Evolutionary conservation across 2,329 filamentous ascomycete genomes (phyloP).

Genomic region (Neonectria neomacrospora): DNA sequence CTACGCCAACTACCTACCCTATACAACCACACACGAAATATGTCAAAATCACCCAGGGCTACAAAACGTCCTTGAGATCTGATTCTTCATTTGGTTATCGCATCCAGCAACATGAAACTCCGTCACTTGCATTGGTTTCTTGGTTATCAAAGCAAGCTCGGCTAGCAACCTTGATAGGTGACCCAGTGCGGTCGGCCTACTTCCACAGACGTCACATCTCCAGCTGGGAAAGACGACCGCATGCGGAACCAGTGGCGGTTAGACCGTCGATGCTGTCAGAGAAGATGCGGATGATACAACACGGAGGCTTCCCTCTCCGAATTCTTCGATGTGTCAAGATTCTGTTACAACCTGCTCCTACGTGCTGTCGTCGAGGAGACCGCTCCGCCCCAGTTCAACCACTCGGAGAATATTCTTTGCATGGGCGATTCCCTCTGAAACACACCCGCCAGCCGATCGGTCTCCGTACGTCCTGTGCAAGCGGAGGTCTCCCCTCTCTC

Average conservation of each 20-base stretch:
- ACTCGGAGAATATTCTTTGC: constrained; percentile 29
- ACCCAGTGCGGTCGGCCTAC: not conserved
- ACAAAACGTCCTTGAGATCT: not conserved
- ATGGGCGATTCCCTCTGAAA: constrained; percentile 31
- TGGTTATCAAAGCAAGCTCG: constrained; percentile 7
- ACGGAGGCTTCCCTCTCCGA: constrained; percentile 4
- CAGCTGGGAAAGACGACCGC: not conserved
- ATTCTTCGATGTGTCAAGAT: constrained; percentile 17
- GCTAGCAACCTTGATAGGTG: constrained; percentile 3
- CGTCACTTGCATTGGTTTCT: constrained; percentile 9
- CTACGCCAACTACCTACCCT: constrained; percentile 5
- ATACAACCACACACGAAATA: not conserved
- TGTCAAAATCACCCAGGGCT: not conserved
- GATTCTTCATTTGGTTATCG: not conserved
- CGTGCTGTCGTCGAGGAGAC: not conserved
- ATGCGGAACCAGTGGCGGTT: not conserved
- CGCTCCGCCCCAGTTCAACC: constrained; percentile 6
- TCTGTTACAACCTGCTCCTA: constrained; percentile 15
- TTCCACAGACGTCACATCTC: not conserved
- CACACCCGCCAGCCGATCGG: constrained; percentile 29
- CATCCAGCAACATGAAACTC: not conserved
- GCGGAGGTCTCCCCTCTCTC: constrained; percentile 1
- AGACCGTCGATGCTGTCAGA: not conserved
- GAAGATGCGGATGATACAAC: constrained; percentile 3
- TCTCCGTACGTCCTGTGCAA: not conserved